Conservation (phyloP, 2,329 filamentous ascomycete genomes). For the Pyrenochaeta sp. region DNA sequence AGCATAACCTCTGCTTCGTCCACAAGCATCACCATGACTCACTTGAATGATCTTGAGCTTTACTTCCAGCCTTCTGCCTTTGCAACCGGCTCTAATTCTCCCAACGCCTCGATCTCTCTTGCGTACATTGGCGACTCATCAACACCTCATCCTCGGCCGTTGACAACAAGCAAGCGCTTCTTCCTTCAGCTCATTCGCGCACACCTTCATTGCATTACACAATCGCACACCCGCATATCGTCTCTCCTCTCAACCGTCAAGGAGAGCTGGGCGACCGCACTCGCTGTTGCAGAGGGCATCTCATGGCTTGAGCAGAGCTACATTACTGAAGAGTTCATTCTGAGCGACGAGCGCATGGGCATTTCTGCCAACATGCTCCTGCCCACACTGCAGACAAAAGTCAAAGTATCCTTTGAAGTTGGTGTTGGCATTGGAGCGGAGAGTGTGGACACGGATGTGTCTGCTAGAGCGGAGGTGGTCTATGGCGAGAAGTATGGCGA, state of each 20-base stretch:
- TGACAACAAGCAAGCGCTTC: constrained; percentile 74
- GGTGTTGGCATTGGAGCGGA: constrained; percentile 53
- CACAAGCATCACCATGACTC: constrained; percentile 72
- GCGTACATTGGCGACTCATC: constrained; percentile 71
- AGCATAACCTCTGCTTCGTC: constrained; percentile 69
- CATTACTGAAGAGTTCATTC: constrained; percentile 69
- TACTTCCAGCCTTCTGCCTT: constrained; percentile 74
- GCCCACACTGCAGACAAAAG: constrained; percentile 70
- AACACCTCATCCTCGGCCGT: constrained; percentile 61
- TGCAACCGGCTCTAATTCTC: constrained; percentile 52
- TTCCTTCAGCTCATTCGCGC: constrained; percentile 77
- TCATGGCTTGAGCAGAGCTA: constrained; percentile 68
- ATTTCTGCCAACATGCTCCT: constrained; percentile 71
- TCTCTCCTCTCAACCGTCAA: constrained; percentile 67
- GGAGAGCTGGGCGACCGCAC: constrained; percentile 71
- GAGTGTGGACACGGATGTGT: constrained; percentile 62
- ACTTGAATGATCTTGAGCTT: constrained; percentile 74
- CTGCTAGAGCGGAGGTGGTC: constrained; percentile 67
- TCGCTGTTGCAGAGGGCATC: constrained; percentile 66
- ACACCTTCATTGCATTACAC: constrained; percentile 68
- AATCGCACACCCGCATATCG: constrained; percentile 63
- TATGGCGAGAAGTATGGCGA: constrained; percentile 83
- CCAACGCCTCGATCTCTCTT: constrained; percentile 66
- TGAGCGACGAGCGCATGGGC: constrained; percentile 69
- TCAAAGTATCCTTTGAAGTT: constrained; percentile 69